Evolutionary conservation across 306 rosid species (phyloP).

Genomic region (Casuarina equisetifolia): DNA sequence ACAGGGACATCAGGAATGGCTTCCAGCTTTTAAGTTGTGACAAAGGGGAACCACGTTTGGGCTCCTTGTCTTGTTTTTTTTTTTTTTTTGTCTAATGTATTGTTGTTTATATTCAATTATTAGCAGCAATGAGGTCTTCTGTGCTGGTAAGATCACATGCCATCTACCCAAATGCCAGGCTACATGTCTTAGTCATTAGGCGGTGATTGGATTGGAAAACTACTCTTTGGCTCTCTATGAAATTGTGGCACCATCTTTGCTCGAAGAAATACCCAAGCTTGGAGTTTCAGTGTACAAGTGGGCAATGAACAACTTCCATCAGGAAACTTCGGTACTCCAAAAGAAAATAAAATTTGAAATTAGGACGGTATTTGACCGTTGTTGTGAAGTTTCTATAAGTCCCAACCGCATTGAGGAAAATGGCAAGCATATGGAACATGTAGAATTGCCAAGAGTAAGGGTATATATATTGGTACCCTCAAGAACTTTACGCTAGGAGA

Average conservation of each 20-base stretch:
- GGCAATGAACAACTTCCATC: background rate
- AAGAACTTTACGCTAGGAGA: background rate
- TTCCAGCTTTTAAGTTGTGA: constrained; percentile 16
- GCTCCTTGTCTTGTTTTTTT: constrained; percentile 23
- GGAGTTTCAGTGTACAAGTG: background rate
- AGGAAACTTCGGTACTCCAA: background rate
- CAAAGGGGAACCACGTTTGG: background rate
- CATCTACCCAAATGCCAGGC: constrained; percentile 1
- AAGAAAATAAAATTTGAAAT: background rate
- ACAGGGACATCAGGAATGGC: background rate
- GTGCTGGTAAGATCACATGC: constrained; percentile 17
- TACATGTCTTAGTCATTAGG: too few species aligned
- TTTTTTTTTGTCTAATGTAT: constrained; percentile 4
- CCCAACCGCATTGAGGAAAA: background rate
- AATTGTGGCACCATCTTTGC: background rate
- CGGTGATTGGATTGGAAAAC: background rate
- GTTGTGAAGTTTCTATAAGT: background rate
- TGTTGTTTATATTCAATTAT: constrained; percentile 10
- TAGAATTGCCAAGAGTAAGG: background rate
- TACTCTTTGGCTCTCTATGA: background rate
- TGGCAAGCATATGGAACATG: background rate
- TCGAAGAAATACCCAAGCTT: background rate
- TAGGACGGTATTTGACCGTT: background rate
- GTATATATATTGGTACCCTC: background rate
- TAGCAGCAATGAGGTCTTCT: background rate